phyloP scores from a whole-genome alignment of 1,284 basidiomycete genomes.

The Apiotrichum mycotoxinovorans region DNA sequence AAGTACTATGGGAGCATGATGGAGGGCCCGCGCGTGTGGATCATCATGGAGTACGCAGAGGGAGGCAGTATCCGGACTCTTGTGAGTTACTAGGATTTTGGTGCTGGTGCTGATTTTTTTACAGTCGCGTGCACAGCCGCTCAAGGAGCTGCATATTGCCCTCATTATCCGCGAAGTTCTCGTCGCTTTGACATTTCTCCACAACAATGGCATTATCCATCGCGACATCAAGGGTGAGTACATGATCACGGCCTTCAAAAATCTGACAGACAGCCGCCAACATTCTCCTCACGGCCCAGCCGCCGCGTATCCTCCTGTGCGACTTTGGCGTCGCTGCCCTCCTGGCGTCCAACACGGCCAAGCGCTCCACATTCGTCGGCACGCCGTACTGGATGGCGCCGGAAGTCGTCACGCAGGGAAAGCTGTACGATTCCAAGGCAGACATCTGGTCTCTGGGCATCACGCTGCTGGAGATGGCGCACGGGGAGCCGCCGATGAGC shows the following conservation, averaged over 20 bases:
- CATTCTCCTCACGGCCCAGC: conserved; percentile 73
- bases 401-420: conserved; percentile 83
- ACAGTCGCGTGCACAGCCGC: conserved; percentile 70
- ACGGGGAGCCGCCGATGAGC: conserved; percentile 58
- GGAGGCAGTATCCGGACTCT: conserved; percentile 92
- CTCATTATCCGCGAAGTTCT: conserved; percentile 88
- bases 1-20: conserved; percentile 95
- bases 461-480: conserved; percentile 87
- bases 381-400: conserved; percentile 99
- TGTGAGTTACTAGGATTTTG: no score
- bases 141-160: conserved; percentile 86
- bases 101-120: no score
- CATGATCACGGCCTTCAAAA: not conserved
- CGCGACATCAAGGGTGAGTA: conserved; percentile 76
- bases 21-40: conserved; percentile 94
- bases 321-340: conserved; percentile 97
- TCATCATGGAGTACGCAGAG: conserved; percentile 96
- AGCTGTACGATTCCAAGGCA: conserved; percentile 90
- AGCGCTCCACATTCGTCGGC: conserved; percentile 89
- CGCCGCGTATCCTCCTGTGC: conserved; percentile 86
- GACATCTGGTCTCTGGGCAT: conserved; percentile 97
- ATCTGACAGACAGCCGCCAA: conserved; percentile 67
- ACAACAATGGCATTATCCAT: conserved; percentile 92
- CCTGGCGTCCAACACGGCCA: conserved; percentile 77
- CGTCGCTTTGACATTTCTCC: conserved; percentile 77